These are phyloP conservation scores for Penicillium canariense DNA, from an alignment of 495 filamentous ascomycete species.

Conservation along the genomic window DNA sequence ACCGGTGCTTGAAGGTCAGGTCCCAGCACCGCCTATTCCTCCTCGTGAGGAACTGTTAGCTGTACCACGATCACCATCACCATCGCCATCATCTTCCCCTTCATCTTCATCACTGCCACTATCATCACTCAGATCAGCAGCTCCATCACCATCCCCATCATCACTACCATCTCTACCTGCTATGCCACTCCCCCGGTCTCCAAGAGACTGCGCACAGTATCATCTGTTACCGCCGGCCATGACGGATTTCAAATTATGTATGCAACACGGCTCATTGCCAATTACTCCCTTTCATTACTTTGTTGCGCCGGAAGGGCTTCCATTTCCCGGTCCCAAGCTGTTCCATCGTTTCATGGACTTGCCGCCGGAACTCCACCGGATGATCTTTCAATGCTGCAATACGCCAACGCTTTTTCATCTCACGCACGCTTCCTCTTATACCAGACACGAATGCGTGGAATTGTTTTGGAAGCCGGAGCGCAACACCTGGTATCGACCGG, in stretches of 20 bases:
- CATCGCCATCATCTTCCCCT: neutral
- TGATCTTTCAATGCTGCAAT: neutral
- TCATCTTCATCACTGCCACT: neutral
- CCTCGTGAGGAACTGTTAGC: neutral
- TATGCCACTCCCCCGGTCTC: no score
- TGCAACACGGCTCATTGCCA: neutral
- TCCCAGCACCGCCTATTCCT: neutral
- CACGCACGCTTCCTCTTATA: neutral
- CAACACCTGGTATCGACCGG: neutral
- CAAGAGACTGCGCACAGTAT: no score
- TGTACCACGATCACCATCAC: neutral
- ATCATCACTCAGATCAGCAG: neutral
- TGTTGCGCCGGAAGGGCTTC: neutral
- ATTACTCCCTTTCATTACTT: neutral
- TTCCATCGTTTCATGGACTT: neutral
- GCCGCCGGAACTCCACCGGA: neutral
- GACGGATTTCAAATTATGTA: neutral
- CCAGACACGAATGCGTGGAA: neutral
- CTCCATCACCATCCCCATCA: no score
- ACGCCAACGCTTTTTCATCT: constrained; percentile 1
- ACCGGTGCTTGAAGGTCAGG: neutral
- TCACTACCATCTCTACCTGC: no score
- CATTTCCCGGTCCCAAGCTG: neutral
- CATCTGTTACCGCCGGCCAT: no score
- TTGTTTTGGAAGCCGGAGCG: neutral